These are phyloP conservation scores for Ganoderma resinaceum DNA, from an alignment of 1,284 basidiomycete genomes.

Conservation along the genomic window DNA sequence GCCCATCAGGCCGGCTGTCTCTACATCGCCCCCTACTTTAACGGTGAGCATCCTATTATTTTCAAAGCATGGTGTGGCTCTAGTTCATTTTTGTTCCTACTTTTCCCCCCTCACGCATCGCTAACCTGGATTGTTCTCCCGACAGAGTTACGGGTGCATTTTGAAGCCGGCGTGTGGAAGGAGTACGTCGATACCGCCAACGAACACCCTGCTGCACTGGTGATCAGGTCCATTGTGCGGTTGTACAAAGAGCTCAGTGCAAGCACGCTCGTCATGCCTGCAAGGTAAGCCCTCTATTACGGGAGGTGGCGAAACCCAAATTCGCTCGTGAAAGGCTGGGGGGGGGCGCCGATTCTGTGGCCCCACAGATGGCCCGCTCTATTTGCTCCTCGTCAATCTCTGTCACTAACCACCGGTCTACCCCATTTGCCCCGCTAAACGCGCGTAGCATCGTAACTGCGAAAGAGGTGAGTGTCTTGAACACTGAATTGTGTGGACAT, in stretches of 20 bases:
- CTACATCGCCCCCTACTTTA: constrained; percentile 58
- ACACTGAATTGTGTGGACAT: too few relatives aligned
- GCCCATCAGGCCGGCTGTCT: constrained; percentile 55
- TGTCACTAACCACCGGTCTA: background rate
- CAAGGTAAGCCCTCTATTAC: constrained; percentile 45
- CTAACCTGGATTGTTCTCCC: background rate
- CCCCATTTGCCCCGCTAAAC: background rate
- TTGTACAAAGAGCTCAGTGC: constrained; percentile 46
- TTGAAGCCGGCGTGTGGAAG: constrained; percentile 49
- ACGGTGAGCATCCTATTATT: constrained; percentile 41
- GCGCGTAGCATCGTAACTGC: constrained; percentile 49
- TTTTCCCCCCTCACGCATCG: background rate
- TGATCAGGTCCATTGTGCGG: constrained; percentile 48
- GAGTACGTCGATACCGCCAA: constrained; percentile 47
- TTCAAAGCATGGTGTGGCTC: background rate
- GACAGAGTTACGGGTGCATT: constrained; percentile 56
- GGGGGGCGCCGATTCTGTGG: background rate
- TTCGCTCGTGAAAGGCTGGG: background rate
- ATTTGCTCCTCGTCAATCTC: background rate
- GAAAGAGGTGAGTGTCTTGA: constrained; percentile 42
- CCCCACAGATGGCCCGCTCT: background rate
- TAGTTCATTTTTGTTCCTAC: background rate
- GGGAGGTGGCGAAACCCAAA: background rate
- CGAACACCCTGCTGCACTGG: constrained; percentile 51
- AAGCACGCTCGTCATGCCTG: constrained; percentile 57